Conservation (phyloP, 1,284 basidiomycete genomes). For the Ustilago vetiveriae region DNA sequence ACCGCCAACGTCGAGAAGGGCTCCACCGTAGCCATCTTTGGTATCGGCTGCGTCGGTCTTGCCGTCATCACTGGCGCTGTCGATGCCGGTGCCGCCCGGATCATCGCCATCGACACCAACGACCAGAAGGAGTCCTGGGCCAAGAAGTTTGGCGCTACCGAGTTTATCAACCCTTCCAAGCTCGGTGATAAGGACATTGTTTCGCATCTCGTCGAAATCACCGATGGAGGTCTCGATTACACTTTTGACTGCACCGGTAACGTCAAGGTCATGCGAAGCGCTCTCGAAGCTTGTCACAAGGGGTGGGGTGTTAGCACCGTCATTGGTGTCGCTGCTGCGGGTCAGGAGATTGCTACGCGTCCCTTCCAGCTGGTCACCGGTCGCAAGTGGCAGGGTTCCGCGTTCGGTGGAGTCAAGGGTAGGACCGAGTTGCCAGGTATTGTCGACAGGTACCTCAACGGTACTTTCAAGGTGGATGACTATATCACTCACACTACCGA, state of each 20-base stretch:
- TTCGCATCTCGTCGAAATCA: constrained; percentile 88
- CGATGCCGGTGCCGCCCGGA: constrained; percentile 80
- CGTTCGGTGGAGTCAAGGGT: constrained; percentile 98
- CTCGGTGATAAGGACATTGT: constrained; percentile 77
- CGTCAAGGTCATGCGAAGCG: constrained; percentile 92
- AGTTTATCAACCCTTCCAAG: constrained; percentile 87
- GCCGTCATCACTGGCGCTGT: constrained; percentile 79
- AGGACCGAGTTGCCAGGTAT: constrained; percentile 76
- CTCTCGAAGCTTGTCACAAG: constrained; percentile 97
- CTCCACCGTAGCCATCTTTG: constrained; percentile 91
- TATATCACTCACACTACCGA: constrained; percentile 68
- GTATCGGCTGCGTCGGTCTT: constrained; percentile 93
- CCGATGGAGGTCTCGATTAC: constrained; percentile 95
- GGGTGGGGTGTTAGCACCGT: constrained; percentile 83
- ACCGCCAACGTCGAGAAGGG: constrained; percentile 71
- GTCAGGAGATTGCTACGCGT: constrained; percentile 94
- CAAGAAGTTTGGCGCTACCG: constrained; percentile 92
- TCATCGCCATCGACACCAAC: constrained; percentile 95
- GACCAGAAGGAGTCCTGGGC: constrained; percentile 83
- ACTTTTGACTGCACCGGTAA: constrained; percentile 96
- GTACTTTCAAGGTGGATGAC: constrained; percentile 67
- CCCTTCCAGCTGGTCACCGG: constrained; percentile 86
- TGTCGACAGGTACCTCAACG: constrained; percentile 63
- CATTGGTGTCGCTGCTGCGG: constrained; percentile 82
- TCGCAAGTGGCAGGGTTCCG: constrained; percentile 94